A percentile compares a stretch with the other conserved stretches of the same genome.
phyloP scores from a whole-genome alignment of 2,329 filamentous ascomycete genomes.

The Bretziella fagacearum region DNA sequence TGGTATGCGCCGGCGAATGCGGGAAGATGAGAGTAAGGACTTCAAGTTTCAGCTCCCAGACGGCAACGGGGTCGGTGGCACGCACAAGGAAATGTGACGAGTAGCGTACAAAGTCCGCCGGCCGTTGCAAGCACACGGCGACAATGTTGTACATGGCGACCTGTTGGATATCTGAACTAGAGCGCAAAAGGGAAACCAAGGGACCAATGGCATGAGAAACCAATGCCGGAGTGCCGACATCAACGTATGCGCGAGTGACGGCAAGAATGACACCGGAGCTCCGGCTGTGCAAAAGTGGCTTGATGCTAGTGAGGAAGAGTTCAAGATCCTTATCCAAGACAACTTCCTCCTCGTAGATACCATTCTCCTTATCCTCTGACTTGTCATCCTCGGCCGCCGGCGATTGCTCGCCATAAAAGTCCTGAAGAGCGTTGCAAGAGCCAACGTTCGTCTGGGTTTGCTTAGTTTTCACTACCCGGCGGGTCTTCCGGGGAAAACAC shows the following conservation, averaged over 20 bases:
- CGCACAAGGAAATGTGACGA: constrained; percentile 78
- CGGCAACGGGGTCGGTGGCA: constrained; percentile 57
- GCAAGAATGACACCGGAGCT: constrained; percentile 87
- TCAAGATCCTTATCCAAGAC: constrained; percentile 68
- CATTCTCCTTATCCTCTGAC: constrained; percentile 26
- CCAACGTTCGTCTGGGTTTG: background rate
- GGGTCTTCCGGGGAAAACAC: constrained; percentile 64
- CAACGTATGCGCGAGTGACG: constrained; percentile 68
- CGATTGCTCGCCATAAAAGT: constrained; percentile 58
- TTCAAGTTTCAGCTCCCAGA: constrained; percentile 88
- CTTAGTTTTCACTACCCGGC: constrained; percentile 24
- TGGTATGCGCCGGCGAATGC: constrained; percentile 54
- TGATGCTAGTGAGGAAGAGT: constrained; percentile 61
- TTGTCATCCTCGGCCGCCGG: constrained; percentile 21
- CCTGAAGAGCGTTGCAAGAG: constrained; percentile 33
- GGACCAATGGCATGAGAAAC: constrained; percentile 63
- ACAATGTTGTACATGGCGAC: constrained; percentile 89
- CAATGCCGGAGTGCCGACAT: constrained; percentile 65
- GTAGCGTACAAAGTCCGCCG: constrained; percentile 72
- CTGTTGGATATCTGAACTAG: constrained; percentile 73
- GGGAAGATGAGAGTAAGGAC: constrained; percentile 82
- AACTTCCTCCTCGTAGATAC: constrained; percentile 39
- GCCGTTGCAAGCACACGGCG: constrained; percentile 63
- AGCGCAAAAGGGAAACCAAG: constrained; percentile 67
- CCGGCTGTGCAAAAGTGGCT: constrained; percentile 73